Evolutionary conservation across 257 asterid species (phyloP), one percentile per base, ranked within the genome.

Genomic region (Ilex asprella): DNA sequence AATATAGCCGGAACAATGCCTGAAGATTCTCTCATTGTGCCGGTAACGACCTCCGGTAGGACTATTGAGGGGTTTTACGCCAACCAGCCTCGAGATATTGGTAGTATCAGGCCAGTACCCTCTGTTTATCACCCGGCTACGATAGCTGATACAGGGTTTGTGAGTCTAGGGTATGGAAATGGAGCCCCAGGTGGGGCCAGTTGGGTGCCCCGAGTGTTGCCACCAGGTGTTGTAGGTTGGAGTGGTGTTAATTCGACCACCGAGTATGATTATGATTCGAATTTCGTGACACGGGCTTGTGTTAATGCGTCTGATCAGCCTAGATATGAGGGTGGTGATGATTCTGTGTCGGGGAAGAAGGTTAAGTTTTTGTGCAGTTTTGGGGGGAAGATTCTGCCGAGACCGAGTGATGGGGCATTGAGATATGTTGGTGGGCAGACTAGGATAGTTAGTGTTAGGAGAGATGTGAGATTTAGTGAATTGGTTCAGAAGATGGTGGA

Each of bases 361-460:
- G 81, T 93, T 55, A 93, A 93, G 71, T 74, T 93, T 58, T 67
- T 93, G 78, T 93, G 99, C 73, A 93, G 99, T 82, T 89, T 87
- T 71, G 97, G 96, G 64, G 99, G 99, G 75, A 89, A 84, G 69
- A 89, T 93, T 68, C 55, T 90, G 67, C 99, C 99, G 1, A 83
- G 99, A 55, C 82, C 93, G 49, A 84, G 92, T 75, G 99, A 93
- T 60, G 91, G 95, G 56, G 76, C 85, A 0, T 73, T 93, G 77
- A 85, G 99, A 78, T 93, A 89, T 58, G 97, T 89, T 60, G 97
- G 97, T 65, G 99, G 99, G 67, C 96, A 87, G 66, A 93, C 97
- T 65, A 84, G 95, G 83, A 93, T 93, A 59, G 76, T 89, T 61
- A 85, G 86, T 59, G 76, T 93, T 46, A 84, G 82, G 71, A 81